Evolutionary conservation across 1,284 basidiomycete species (phyloP), one percentile per base, ranked within the genome.

Genomic region (Cutaneotrichosporon cavernicola): DNA sequence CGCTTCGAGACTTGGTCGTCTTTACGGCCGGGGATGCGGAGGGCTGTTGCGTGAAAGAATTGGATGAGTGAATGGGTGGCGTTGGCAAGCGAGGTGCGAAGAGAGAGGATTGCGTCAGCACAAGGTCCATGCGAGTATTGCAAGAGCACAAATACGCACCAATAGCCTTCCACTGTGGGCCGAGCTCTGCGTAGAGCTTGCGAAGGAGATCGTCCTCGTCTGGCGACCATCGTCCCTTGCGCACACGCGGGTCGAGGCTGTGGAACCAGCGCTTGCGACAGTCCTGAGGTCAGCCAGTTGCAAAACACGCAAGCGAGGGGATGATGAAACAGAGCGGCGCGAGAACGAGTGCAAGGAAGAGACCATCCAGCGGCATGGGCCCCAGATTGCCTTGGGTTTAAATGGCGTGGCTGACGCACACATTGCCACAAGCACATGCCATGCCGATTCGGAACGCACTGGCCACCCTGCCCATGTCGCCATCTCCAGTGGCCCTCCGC

Each of bases 1-100:
- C 70, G 63, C 49, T 72, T 72, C 31, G 70, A 65, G 2, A 68
- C 64, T 47, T 72, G 70, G 50, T 72, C 70, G 52, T 72, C 69
- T 22, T 68, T 72, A 5, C 70, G 65, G 1, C 70, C 70, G 1
- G 70, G 67, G n/a, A 70, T 70, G 11, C 64, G 62, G 9, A 69
- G 58, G 7, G 68, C 70, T 71, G 51, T 4, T 10, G 18, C 11
- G 10, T 4, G 13, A 21, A 14, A 4, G 40, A 22, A 22, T 11
- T 50, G 51, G 14, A n/a, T 16, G 16, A 18, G 30, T 31, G 31
- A 31, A 31, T 9, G 31, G 7, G 31, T 31, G 51, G 51, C 16
- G 51, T 30, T 4, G 51, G 30, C 30, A n/a, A 31, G 31, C 31
- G 51, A 53, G 30, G 30, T 31, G 26, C 9, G 14, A 34, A 53